phyloP scores from a whole-genome alignment of 495 filamentous ascomycete genomes.

The Polyplosphaeria fusca region DNA sequence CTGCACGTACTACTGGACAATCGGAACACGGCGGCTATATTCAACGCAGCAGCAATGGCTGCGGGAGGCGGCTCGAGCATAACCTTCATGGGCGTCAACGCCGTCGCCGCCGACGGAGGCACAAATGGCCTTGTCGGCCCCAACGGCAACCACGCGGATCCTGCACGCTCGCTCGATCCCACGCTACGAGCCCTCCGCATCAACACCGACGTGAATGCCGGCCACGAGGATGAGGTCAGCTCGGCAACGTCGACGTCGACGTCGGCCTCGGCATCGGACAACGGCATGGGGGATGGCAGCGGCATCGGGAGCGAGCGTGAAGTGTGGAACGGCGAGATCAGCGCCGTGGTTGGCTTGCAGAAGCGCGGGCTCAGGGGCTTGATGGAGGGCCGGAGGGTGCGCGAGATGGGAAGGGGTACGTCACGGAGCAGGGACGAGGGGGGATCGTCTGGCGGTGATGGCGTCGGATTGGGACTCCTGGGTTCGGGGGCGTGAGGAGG shows the following conservation, averaged over 20 bases:
- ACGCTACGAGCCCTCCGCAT: constrained; percentile 35
- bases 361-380: constrained; percentile 87
- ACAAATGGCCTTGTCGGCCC: constrained; percentile 1
- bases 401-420: constrained; percentile 41
- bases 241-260: constrained; percentile 31
- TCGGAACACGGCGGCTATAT: constrained; percentile 91
- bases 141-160: background rate
- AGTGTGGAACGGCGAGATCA: constrained; percentile 79
- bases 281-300: constrained; percentile 31
- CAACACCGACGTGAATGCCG: constrained; percentile 38
- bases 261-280: constrained; percentile 27
- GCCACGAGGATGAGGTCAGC: constrained; percentile 26
- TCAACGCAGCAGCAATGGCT: constrained; percentile 98
- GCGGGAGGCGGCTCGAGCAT: constrained; percentile 80
- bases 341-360: constrained; percentile 92
- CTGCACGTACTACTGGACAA: constrained; percentile 88
- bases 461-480: constrained; percentile 21
- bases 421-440: constrained; percentile 24
- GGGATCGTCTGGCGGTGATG: constrained; percentile 1
- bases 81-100: constrained; percentile 32
- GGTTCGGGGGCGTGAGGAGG: constrained; percentile 3
- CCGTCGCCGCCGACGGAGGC: constrained; percentile 4
- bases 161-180: constrained; percentile 20
- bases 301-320: constrained; percentile 44
- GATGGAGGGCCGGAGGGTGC: constrained; percentile 89